Evolutionary conservation across 345 rosid genomes (phyloP), one percentile per base, ranked within the genome.

Genomic region (Eucalyptus tenuipes): DNA sequence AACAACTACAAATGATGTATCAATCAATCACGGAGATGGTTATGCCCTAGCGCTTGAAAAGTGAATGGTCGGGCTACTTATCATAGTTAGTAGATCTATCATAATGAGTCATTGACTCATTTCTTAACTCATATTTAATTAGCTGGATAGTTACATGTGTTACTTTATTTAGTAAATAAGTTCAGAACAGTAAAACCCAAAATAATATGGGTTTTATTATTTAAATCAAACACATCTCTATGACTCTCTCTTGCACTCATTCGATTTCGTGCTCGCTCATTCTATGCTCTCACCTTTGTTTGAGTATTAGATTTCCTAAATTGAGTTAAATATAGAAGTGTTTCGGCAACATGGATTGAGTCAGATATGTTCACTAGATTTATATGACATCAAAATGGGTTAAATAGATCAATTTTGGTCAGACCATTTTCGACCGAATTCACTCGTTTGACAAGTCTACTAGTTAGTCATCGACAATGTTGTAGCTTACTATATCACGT

Each of bases 331-430:
- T 7, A 52, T 52, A 18, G 1, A 52, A 52, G 55, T 52, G 2
- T 52, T 18, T 20, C 2, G 2, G 2, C 2, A 52, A 20, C 20
- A 8, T 52, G 0, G 0, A 10, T 20, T 20, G 10, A 0, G 25
- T 20, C 10, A 0, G 5, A 52, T 52, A 2, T 20, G 10, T 20
- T 52, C 2, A 9, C 1, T 20, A 52, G 1, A 52, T 52, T 52
- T 52, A 52, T 52, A 52, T 52, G 7, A 52, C 1, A 52, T 7
- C 4, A 18, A 52, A 52, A 3, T 4, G 5, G 10, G 5, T 20
- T 52, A 52, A 18, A 52, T 0, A 0, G 0, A 2, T 52, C 25
- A 20, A 20, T 52, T 52, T 52, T 1, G 0, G 0, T 20, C 2
- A 8, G 8, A 20, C 2, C 25, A 52, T 52, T 52, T 52, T 52